Base-by-base conservation (phyloP, 306 rosid species). In the Quercus glauca region DNA sequence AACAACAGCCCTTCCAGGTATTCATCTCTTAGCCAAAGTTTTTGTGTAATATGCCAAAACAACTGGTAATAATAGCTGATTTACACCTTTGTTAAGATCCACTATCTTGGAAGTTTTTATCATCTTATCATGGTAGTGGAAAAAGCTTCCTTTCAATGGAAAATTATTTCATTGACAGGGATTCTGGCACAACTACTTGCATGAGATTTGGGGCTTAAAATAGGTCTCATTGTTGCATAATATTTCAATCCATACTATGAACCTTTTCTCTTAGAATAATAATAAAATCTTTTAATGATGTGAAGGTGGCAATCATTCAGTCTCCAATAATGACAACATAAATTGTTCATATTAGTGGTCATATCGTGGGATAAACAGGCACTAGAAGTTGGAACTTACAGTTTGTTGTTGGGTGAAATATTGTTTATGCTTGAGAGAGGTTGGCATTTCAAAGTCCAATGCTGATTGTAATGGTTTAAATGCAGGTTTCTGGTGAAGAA, bases 1-100 rank as follows among this genome's bases (percentile, higher is more conserved):
- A 77, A 31, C 71, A 74, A 57, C 71, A 25, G 29, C 68, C 41
- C 63, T 19, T 76, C 41, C 89, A 92, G 99, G 99, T 92, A 86
- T 78, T 83, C 63, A 12, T 76, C 53, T 71, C 53, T 56, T 72
- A 35, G 75, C 20, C 58, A 65, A 17, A 29, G 25, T 57, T 41
- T 5, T 28, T 28, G 71, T 41, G 71, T n/a, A 21, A 8, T 55
- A 31, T 18, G 58, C n/a, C 18, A 35, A 67, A 68, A 26, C 25
- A 56, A 37, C 52, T 26, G 55, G 19, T 77, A 13, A 45, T 26
- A 20, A 28, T 60, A 18, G 72, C 49, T 68, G 71, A 14, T 49
- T 45, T 67, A 25, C 35, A 6, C 37, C 15, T 20, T 56, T 33
- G 5, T 52, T 20, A 26, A 21, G 26, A 17, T 31, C 72, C 51